Base-by-base conservation (phyloP, 2,329 filamentous ascomycete species). In the Aspergillus phoenicis region DNA sequence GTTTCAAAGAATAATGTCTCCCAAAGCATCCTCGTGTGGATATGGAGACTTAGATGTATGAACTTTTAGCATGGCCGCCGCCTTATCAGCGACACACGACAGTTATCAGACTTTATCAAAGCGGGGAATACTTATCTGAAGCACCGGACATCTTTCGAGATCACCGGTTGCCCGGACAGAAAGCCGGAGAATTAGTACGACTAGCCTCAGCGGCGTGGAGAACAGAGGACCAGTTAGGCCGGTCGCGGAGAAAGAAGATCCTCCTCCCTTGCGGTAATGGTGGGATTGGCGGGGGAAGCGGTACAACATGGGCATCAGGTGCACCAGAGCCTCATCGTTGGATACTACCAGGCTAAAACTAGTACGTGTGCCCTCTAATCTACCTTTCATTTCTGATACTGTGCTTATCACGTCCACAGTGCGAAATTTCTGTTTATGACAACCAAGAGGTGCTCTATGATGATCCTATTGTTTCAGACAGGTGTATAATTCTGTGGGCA, bases 131-230 rank as follows among this genome's bases (percentile, higher is more conserved):
- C 28, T 24, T 52, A 17, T 22, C 51, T 33, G 8, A 13, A 33
- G 8, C 51, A 52, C 51, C 51, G 51, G 51, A n/a, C 51, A 24
- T 52, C 8, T 28, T 33, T 11, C 26, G 17, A 10, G 52, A 56
- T 60, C 11, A 30, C 58, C 58, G 58, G 41, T 60, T 55, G 24
- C 11, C 52, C 52, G 52, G 28, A 7, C n/a, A 43, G 8, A 60
- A 47, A 4, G 7, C 58, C 58, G 58, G 43, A 8, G 26, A 36
- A 13, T 45, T 30, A 38, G 17, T 22, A 8, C 10, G 24, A 45
- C 7, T 36, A 15, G 3, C 11, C 10, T 45, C 10, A 24, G 24
- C 4, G 41, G 8, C 20, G 39, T 24, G 41, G 17, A 8, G 10
- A n/a, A 45, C 8, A 45, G 41, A 45, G 20, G 20, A 24, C 10